Conservation (phyloP, 23 red algal species). For the Gracilaria vermiculophylla region DNA sequence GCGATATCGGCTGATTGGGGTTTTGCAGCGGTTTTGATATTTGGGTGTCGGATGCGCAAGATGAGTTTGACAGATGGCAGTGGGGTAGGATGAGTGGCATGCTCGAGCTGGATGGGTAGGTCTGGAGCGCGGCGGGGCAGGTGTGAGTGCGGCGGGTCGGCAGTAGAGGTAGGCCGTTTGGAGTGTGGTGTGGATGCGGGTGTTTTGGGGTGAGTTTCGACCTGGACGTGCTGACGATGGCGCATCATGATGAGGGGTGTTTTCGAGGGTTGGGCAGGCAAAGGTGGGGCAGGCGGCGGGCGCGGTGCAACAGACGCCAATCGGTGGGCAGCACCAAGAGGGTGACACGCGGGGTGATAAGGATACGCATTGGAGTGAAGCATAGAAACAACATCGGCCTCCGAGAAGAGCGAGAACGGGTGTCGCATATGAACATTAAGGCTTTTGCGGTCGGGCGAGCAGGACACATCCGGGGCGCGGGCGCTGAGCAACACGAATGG, state of each 20-base stretch:
- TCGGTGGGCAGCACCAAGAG: too few relatives aligned
- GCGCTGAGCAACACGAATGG: constrained; percentile 31
- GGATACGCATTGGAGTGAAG: not conserved
- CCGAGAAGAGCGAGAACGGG: constrained; percentile 46
- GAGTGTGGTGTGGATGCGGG: not conserved
- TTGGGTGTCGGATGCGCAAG: too few relatives aligned
- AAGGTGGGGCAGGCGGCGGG: too few relatives aligned
- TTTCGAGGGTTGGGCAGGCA: too few relatives aligned
- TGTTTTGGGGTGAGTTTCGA: not conserved
- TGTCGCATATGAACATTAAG: not conserved
- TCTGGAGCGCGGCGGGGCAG: too few relatives aligned
- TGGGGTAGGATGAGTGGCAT: too few relatives aligned
- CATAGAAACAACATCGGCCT: constrained; percentile 43
- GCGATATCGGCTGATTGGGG: not conserved
- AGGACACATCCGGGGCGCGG: not conserved
- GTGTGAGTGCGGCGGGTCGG: too few relatives aligned
- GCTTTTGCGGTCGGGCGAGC: not conserved
- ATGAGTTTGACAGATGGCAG: too few relatives aligned
- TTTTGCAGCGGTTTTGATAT: not conserved
- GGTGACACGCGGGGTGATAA: not conserved
- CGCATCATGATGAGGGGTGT: constrained; percentile 7
- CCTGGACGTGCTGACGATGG: not conserved
- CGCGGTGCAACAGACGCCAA: too few relatives aligned
- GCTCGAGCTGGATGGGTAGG: too few relatives aligned
- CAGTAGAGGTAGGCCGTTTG: too few relatives aligned